Conservation (phyloP, 108 stramenopile species). For the Skeletonema potamos region DNA sequence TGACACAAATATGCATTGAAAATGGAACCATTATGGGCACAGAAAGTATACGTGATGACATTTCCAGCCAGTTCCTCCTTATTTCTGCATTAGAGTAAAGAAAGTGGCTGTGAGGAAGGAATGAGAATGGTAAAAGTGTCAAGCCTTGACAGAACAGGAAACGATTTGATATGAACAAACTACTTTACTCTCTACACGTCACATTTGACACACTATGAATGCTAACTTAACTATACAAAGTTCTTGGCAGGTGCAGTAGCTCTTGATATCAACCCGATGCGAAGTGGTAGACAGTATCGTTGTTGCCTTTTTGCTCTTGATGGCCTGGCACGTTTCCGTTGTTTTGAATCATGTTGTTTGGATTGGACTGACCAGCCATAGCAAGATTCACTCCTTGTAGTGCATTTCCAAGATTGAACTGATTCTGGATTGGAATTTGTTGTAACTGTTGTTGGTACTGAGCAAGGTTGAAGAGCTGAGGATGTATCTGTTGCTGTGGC, state of each 20-base stretch:
- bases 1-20: background rate
- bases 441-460: constrained; percentile 12
- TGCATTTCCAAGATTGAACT: background rate
- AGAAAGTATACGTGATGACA: too few relatives aligned
- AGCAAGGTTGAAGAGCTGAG: background rate
- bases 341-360: background rate
- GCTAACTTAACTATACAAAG: too few relatives aligned
- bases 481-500: constrained; percentile 10
- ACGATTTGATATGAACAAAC: background rate
- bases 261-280: background rate
- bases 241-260: background rate
- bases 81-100: constrained; percentile 10
- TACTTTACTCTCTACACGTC: background rate
- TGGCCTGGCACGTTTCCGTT: background rate
- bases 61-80: background rate
- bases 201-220: background rate
- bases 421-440: constrained; percentile 5
- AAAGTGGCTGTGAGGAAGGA: background rate
- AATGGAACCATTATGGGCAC: constrained; percentile 3
- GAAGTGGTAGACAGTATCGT: background rate
- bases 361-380: background rate
- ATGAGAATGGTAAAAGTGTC: background rate
- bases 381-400: background rate
- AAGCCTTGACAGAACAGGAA: background rate
- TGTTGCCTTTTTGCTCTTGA: background rate